These are phyloP conservation scores for Cryptosporidium viatorum DNA, from an alignment of 169 alveolate genomes.

Conservation along the genomic window DNA sequence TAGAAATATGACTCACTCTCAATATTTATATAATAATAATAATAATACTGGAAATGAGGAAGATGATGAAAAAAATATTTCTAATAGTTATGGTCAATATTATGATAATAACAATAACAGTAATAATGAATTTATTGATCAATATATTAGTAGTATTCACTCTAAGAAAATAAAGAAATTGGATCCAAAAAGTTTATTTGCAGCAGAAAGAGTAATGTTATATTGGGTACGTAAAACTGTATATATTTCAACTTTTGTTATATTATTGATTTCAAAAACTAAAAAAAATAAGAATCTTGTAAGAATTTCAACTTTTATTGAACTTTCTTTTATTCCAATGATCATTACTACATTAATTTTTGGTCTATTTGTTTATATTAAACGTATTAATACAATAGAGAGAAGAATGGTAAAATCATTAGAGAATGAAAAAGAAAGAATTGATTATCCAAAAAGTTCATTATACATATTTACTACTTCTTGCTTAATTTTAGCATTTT, in stretches of 20 bases:
- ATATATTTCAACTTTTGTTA: slow-evolving; percentile 76
- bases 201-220: slow-evolving; percentile 84
- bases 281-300: slow-evolving; percentile 12
- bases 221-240: slow-evolving; percentile 82
- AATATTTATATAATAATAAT: not conserved
- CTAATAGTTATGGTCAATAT: slow-evolving; percentile 32
- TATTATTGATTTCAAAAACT: slow-evolving; percentile 74
- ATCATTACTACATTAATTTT: slow-evolving; percentile 16
- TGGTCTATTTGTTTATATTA: slow-evolving; percentile 34
- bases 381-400: slow-evolving; percentile 37
- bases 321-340: slow-evolving; percentile 20
- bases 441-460: slow-evolving; percentile 62
- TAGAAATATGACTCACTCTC: slow-evolving; percentile 2
- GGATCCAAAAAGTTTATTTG: slow-evolving; percentile 85
- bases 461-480: slow-evolving; percentile 35
- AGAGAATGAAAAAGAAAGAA: slow-evolving; percentile 69
- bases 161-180: slow-evolving; percentile 74
- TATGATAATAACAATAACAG: slow-evolving; percentile 51
- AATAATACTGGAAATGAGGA: not conserved
- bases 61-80: slow-evolving; percentile 13
- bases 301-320: not conserved
- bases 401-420: slow-evolving; percentile 61
- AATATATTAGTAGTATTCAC: slow-evolving; percentile 36
- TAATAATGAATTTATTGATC: slow-evolving; percentile 21
- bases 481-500: slow-evolving; percentile 28